A percentile compares a stretch with the other conserved stretches of the same genome.
phyloP scores from a whole-genome alignment of 2,329 filamentous ascomycete genomes.

The Corniculantispora saksenae region DNA sequence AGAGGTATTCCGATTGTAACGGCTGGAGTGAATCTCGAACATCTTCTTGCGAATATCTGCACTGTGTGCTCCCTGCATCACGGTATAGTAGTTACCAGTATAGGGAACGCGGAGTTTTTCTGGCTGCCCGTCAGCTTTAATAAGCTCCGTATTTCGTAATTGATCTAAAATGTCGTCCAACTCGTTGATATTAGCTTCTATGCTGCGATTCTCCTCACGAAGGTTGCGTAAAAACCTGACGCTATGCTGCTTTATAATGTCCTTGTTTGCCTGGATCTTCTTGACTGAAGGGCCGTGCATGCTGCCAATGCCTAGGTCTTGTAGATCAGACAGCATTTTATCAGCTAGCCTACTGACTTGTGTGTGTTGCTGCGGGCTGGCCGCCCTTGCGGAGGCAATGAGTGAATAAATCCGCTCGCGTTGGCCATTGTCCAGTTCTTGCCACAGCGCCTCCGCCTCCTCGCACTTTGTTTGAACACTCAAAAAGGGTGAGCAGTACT shows the following conservation, averaged over 20 bases:
- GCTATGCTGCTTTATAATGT: background rate
- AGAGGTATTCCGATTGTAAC: background rate
- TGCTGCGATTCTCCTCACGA: background rate
- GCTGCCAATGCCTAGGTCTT: background rate
- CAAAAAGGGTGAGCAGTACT: slow-evolving; percentile 4
- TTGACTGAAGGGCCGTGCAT: background rate
- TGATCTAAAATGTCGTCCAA: background rate
- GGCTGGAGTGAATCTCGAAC: background rate
- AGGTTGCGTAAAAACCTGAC: background rate
- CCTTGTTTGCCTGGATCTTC: background rate
- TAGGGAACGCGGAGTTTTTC: background rate
- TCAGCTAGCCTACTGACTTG: background rate
- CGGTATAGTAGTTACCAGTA: background rate
- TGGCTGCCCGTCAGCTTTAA: background rate
- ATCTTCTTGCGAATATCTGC: background rate
- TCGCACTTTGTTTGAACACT: background rate
- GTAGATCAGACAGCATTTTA: slow-evolving; percentile 1
- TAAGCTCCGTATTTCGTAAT: background rate
- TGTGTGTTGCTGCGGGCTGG: background rate
- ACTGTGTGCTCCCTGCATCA: background rate
- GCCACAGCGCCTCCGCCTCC: background rate
- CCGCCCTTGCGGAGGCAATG: background rate
- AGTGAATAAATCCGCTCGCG: background rate
- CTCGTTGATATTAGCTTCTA: background rate
- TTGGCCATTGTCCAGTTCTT: background rate